Percentiles rank a stretch among this genome's conserved stretches.
phyloP scores from a whole-genome alignment of 768 basidiomycete genomes.

The Mycena rosella region DNA sequence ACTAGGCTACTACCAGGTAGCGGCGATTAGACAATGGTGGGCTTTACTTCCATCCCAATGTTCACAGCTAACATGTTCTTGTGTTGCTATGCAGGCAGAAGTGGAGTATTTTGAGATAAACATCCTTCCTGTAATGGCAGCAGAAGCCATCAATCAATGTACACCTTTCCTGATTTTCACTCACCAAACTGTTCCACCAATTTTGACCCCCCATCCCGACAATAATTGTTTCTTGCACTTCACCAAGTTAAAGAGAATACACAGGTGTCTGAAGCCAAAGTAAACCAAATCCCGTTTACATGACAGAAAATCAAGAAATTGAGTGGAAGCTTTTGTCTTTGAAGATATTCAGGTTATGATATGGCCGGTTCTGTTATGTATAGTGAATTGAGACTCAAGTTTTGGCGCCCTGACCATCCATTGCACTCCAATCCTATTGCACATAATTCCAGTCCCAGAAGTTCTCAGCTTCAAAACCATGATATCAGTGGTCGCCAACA shows the following conservation, averaged over 20 bases:
- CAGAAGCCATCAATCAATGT: not conserved
- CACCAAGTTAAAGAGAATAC: no score
- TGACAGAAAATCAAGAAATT: no score
- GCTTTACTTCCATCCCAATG: not conserved
- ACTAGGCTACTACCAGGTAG: conserved; percentile 76
- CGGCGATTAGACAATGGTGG: conserved; percentile 83
- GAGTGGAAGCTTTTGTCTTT: no score
- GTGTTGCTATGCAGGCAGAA: conserved; percentile 91
- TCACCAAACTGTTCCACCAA: no score
- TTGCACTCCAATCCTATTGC: conserved; percentile 14
- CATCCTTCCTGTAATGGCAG: not conserved
- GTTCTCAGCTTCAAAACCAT: conserved; percentile 23
- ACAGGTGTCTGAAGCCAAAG: no score
- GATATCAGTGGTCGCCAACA: not conserved
- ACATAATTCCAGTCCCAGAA: conserved; percentile 27
- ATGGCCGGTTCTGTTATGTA: no score
- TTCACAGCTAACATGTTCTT: conserved; percentile 26
- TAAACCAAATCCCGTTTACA: no score
- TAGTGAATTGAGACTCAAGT: no score
- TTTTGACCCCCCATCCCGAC: no score
- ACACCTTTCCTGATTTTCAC: not conserved
- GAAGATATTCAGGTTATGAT: no score
- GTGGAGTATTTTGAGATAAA: conserved; percentile 91
- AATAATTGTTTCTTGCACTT: no score
- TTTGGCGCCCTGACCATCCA: no score